Evolutionary conservation across 2,329 filamentous ascomycete genomes (phyloP).

Genomic region (Cladophialophora yegresii): DNA sequence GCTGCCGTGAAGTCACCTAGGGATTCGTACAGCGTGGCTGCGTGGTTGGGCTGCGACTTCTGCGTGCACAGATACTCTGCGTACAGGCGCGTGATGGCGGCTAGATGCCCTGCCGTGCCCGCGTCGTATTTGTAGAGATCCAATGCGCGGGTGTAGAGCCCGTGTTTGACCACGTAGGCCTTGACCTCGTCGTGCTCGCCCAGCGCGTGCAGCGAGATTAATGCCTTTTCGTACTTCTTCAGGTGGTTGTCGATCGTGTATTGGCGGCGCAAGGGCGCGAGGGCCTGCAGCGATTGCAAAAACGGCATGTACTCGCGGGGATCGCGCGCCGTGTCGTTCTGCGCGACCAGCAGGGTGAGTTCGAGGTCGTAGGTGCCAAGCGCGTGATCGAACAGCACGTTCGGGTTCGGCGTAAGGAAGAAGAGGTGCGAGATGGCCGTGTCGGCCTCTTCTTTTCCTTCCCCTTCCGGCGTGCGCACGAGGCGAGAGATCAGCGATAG

Average conservation of each 20-base stretch:
- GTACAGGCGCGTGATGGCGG: slow-evolving; percentile 72
- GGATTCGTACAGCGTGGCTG: slow-evolving; percentile 85
- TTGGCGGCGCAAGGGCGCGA: slow-evolving; percentile 68
- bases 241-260: slow-evolving; percentile 91
- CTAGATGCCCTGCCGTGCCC: slow-evolving; percentile 61
- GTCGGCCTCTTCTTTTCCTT: slow-evolving; percentile 67
- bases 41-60: slow-evolving; percentile 74
- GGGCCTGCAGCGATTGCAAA: slow-evolving; percentile 78
- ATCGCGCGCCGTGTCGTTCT: slow-evolving; percentile 86
- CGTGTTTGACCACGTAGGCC: slow-evolving; percentile 74
- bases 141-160: slow-evolving; percentile 75
- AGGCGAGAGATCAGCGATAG: slow-evolving; percentile 76
- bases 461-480: slow-evolving; percentile 40
- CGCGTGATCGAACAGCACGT: slow-evolving; percentile 85
- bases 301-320: slow-evolving; percentile 95
- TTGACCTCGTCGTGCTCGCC: slow-evolving; percentile 76
- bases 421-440: slow-evolving; percentile 94
- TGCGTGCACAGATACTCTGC: slow-evolving; percentile 73
- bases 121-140: slow-evolving; percentile 79
- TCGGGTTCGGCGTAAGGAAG: slow-evolving; percentile 84
- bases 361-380: slow-evolving; percentile 90
- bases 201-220: slow-evolving; percentile 72
- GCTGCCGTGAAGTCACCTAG: slow-evolving; percentile 73
- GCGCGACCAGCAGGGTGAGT: slow-evolving; percentile 83
- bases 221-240: slow-evolving; percentile 71